A percentile compares a stretch with the other conserved stretches of the same genome.
These are phyloP conservation scores for Alnus glutinosa DNA, from an alignment of 306 rosid species.

Conservation along the genomic window DNA sequence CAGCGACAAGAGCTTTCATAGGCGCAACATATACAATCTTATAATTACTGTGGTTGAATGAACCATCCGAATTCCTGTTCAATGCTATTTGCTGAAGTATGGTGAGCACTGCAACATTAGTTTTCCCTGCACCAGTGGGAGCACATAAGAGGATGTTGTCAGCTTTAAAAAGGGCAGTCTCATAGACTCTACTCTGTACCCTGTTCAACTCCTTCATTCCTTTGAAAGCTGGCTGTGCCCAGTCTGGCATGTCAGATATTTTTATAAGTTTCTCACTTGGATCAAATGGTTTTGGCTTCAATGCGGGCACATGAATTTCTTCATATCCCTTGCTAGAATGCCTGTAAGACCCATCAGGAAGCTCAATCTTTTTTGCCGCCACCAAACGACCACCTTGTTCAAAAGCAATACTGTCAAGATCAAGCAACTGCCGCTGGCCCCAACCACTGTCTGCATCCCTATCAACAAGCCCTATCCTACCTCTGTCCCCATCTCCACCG, in stretches of 20 bases:
- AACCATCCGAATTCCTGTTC: too few relatives aligned
- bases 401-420: slow-evolving; percentile 62
- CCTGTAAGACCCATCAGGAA: slow-evolving; percentile 49
- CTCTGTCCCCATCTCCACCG: slow-evolving; percentile 70
- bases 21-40: slow-evolving; percentile 97
- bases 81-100: too few relatives aligned
- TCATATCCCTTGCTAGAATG: too few relatives aligned
- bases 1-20: slow-evolving; percentile 99
- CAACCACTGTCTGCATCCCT: slow-evolving; percentile 80
- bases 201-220: too few relatives aligned
- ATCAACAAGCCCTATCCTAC: slow-evolving; percentile 66
- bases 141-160: slow-evolving; percentile 88
- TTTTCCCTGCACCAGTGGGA: slow-evolving; percentile 98
- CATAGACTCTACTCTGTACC: slow-evolving; percentile 52
- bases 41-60: slow-evolving; percentile 35
- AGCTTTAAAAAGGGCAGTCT: slow-evolving; percentile 70
- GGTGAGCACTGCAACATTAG: slow-evolving; percentile 58
- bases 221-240: too few relatives aligned
- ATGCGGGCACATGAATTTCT: slow-evolving; percentile 9
- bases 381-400: slow-evolving; percentile 68
- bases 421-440: slow-evolving; percentile 50
- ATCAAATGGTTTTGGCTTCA: slow-evolving; percentile 73
- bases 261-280: slow-evolving; percentile 67
- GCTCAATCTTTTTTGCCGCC: slow-evolving; percentile 69
- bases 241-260: slow-evolving; percentile 27